Base-by-base conservation (phyloP, 305 asterid genomes). In the Ilex paraguariensis region DNA sequence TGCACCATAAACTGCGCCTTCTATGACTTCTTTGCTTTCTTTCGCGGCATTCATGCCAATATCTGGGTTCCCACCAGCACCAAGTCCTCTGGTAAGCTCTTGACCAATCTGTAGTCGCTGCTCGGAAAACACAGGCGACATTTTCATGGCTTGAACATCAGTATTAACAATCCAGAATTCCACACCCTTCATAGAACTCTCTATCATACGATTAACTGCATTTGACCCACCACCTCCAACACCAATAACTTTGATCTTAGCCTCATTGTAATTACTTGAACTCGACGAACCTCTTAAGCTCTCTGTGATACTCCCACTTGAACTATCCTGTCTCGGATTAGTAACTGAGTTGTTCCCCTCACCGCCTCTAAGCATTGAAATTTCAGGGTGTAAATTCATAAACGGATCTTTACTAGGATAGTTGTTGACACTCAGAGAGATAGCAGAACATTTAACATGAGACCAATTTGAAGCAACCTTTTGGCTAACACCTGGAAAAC, bases 181-280 rank as follows among this genome's bases (percentile, higher is more conserved):
- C 67, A 92, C 96, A 54, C 97, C 98, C 67, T 87, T 87, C 97
- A 90, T 85, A 33, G 84, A 78, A 75, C 97, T 90, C 70, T 92
- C 96, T 65, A 92, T 87, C 98, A 81, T 81, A 53, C 86, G 86
- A 68, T 81, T 81, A 16, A 81, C 86, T 4, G 86, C 99, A 84
- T 93, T 93, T 15, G 99, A 93, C 48, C 99, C 99, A 62, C 99
- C 99, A 21, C 99, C 99, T 73, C 99, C 99, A 58, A 93, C 96
- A 21, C 99, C 99, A 66, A 93, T 77, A 61, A 81, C 86, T 72
- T 81, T 81, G 66, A 81, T 81, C 68, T 75, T 78, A 30, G 86
- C 84, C 73, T 72, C 86, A 53, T 73, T 78, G 66, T 61, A 65
- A 70, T 75, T 78, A 58, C 73, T 73, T 31, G 72, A 48, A 13